Evolutionary conservation across 768 basidiomycete species (phyloP), one percentile per base, ranked within the genome.

Genomic region (Gymnopilus dilepis): DNA sequence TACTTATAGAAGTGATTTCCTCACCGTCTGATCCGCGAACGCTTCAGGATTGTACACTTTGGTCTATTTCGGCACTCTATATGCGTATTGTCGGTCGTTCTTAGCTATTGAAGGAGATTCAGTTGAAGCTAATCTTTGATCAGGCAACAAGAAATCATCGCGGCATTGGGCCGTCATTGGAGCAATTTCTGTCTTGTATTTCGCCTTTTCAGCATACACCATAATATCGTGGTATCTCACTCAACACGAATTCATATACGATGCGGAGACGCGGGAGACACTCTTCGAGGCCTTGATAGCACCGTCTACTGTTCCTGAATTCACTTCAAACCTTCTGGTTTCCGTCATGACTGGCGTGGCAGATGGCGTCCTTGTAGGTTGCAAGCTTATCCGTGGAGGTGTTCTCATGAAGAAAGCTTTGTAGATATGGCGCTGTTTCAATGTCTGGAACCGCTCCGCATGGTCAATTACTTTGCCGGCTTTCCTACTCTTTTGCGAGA

Each of bases 341-440:
- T 37, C 34, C 34, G 9, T 37, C 34, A 37, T 37, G 34, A 15
- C 34, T 37, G 34, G 11, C 15, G 34, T 37, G 34, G 34, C 34
- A 11, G 45, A 47, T 17, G 45, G 24, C 5, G 7, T 47, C 3
- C 26, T 47, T 22, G 45, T 47, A 26, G 28, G 45, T 37, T 13
- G 24, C 22, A 15, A 26, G 6, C 12, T 13, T 6, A 12, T 37
- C 3, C 34, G 11, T 37, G 34, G 34, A 11, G 11, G 15, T 47
- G 11, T 7, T 17, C 15, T 12, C n/a, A 26, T 0, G 17, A 4
- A 26, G 1, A 11, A 15, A 28, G 9, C 19, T 28, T 12, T 37
- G 17, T 26, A 59, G 58, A 51, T 59, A 40, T 59, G 58, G 58
- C 38, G 58, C 17, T 50, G 47, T 19, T 51, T 50, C 24, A 28